Conservation (phyloP, 177 flowering plant species). For the Tripterygium wilfordii region DNA sequence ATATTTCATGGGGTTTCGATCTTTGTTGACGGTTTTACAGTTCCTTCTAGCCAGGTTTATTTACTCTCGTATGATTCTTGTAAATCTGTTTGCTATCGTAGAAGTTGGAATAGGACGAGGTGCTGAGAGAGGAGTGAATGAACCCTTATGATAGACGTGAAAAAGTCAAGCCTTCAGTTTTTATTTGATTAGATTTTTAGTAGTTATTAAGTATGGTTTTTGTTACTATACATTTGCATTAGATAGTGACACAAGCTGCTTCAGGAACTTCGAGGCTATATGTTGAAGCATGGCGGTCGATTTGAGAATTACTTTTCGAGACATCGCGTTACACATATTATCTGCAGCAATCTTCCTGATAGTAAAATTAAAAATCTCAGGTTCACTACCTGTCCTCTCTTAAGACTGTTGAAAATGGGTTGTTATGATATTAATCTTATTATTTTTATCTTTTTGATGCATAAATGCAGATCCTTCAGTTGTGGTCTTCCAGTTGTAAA, state of each 20-base stretch:
- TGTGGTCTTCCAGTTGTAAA: constrained; percentile 92
- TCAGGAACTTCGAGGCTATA: constrained; percentile 69
- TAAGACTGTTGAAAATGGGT: not conserved
- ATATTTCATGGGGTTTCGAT: constrained; percentile 75
- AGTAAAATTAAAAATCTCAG: constrained; percentile 88
- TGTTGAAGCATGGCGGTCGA: constrained; percentile 82
- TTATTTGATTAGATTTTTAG: too few relatives aligned
- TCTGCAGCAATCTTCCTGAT: constrained; percentile 93
- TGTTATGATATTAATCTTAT: not conserved
- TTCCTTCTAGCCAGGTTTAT: constrained; percentile 86
- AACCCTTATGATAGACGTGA: too few relatives aligned
- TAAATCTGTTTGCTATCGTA: too few relatives aligned
- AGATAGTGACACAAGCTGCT: too few relatives aligned
- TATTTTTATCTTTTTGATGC: constrained; percentile 7
- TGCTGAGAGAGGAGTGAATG: too few relatives aligned
- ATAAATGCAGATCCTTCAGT: constrained; percentile 76
- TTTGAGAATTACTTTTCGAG: constrained; percentile 94
- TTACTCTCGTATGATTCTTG: too few relatives aligned
- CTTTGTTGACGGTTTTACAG: constrained; percentile 83
- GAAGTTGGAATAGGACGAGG: too few relatives aligned
- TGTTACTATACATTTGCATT: too few relatives aligned
- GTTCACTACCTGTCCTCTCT: constrained; percentile 21
- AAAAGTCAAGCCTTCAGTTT: too few relatives aligned
- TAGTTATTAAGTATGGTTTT: not conserved
- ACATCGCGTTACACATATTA: constrained; percentile 79